These are phyloP conservation scores for Allomyces javanicus DNA, from an alignment of 192 early-diverging fungal genomes.

Conservation along the genomic window DNA sequence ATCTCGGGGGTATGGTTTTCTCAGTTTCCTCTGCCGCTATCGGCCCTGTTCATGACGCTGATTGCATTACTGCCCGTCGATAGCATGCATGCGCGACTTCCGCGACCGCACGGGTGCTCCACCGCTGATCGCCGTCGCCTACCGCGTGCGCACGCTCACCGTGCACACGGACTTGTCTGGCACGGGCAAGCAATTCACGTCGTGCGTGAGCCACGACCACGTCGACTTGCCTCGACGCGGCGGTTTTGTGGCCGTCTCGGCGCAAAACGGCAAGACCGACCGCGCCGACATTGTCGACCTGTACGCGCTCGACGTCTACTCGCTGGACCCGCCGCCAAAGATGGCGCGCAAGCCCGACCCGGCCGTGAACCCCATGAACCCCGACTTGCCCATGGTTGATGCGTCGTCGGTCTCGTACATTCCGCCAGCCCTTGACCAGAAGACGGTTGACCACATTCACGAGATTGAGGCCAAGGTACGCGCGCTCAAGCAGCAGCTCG, in stretches of 20 bases:
- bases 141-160: too few relatives aligned
- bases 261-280: neutral
- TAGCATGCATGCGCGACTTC: neutral
- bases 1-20: neutral
- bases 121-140: too few relatives aligned
- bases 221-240: neutral
- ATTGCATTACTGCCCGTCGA: neutral
- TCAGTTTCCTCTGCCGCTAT: too few relatives aligned
- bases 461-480: neutral
- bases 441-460: neutral
- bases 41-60: too few relatives aligned
- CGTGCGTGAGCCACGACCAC: too few relatives aligned
- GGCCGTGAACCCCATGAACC: neutral
- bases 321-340: neutral
- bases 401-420: neutral
- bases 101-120: neutral
- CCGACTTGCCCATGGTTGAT: too few relatives aligned
- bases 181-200: too few relatives aligned
- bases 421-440: neutral
- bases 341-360: neutral
- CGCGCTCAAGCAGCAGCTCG: neutral
- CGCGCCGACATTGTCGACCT: neutral
- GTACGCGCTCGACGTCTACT: neutral
- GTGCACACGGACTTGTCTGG: too few relatives aligned
- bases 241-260: neutral